phyloP scores from a whole-genome alignment of 192 early-diverging fungal genomes.

The Mortierella antarctica region DNA sequence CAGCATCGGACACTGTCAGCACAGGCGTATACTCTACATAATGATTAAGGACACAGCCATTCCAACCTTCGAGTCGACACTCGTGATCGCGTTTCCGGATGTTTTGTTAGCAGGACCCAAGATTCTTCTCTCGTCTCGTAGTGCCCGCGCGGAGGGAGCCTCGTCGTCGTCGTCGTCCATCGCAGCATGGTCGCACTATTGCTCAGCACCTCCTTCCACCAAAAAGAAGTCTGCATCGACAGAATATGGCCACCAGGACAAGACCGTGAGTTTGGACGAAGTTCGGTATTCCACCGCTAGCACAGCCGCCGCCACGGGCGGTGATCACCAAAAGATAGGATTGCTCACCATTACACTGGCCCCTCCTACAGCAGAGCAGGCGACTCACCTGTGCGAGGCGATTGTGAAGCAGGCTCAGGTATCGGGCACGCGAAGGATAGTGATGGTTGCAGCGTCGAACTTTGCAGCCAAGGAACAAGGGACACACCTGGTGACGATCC shows the following conservation, averaged over 20 bases:
- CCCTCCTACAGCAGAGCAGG: constrained; percentile 37
- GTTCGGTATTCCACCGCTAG: constrained; percentile 6
- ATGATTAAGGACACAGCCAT: constrained; percentile 25
- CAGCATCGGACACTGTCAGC: background rate
- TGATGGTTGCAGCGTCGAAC: constrained; percentile 35
- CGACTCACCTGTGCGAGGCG: constrained; percentile 27
- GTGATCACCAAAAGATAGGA: constrained; percentile 6
- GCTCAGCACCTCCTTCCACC: background rate
- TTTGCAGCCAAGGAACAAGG: constrained; percentile 7
- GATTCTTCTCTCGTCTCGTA: constrained; percentile 13
- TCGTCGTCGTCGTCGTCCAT: constrained; percentile 6
- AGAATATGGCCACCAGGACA: background rate
- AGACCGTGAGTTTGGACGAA: background rate
- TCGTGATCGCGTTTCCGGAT: constrained; percentile 43
- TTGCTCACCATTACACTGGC: constrained; percentile 18
- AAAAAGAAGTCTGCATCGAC: constrained; percentile 3
- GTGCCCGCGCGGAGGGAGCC: background rate
- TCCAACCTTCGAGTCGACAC: constrained; percentile 33
- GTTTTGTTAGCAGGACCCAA: constrained; percentile 38
- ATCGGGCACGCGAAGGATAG: constrained; percentile 20
- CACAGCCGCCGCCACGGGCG: background rate
- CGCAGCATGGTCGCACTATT: constrained; percentile 31
- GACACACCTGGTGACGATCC: constrained; percentile 12
- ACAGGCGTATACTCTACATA: background rate
- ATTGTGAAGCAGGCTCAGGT: constrained; percentile 33